phyloP scores from a whole-genome alignment of 805 yeast genomes.

The Pichia eremophila region DNA sequence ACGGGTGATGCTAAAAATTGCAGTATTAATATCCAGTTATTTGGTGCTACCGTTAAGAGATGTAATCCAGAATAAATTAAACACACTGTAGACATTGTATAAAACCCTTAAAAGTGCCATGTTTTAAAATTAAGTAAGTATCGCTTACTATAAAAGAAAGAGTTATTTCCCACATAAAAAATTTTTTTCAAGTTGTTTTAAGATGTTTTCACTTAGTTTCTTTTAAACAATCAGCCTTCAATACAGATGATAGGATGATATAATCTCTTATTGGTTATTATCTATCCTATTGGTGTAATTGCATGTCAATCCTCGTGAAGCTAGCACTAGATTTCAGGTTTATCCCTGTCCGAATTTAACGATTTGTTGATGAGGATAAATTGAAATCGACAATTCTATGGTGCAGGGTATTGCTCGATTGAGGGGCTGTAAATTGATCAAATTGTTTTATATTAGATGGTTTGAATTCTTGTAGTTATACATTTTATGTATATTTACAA shows the following conservation, averaged over 20 bases:
- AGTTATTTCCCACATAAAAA: no score
- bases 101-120: no score
- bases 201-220: neutral
- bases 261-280: conserved; percentile 9
- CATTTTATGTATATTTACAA: conserved; percentile 16
- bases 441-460: conserved; percentile 3
- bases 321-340: conserved; percentile 16
- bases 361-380: conserved; percentile 24
- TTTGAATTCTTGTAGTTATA: conserved; percentile 11
- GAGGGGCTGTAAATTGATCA: conserved; percentile 81
- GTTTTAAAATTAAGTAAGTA: neutral
- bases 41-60: conserved; percentile 41
- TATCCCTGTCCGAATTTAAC: conserved; percentile 19
- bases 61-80: conserved; percentile 32
- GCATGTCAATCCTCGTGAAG: conserved; percentile 31
- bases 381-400: conserved; percentile 26
- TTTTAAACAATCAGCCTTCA: neutral
- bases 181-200: neutral
- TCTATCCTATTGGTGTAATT: conserved; percentile 20
- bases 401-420: conserved; percentile 88
- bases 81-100: no score
- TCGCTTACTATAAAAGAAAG: neutral
- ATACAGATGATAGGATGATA: neutral
- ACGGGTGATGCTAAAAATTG: conserved; percentile 46
- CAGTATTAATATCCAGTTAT: conserved; percentile 42